phyloP scores from a whole-genome alignment of 1,284 basidiomycete genomes.

The Violaceomyces palustris region DNA sequence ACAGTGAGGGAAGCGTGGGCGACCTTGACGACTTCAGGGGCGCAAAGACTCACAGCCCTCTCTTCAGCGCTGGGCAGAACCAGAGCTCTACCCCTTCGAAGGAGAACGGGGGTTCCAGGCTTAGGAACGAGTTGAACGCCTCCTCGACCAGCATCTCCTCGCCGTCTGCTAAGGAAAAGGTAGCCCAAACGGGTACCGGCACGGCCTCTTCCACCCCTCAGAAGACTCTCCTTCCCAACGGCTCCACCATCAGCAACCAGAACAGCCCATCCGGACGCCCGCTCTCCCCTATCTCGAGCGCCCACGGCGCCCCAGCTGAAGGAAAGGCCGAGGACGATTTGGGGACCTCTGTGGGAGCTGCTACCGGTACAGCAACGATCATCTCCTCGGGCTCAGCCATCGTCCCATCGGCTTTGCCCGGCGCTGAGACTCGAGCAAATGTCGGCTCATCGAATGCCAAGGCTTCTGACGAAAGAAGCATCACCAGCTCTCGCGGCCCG shows the following conservation, averaged over 20 bases:
- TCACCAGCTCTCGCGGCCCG: background rate
- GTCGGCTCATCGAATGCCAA: background rate
- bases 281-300: too few relatives aligned
- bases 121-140: too few relatives aligned
- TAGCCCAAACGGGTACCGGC: background rate
- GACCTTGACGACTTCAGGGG: constrained; percentile 22
- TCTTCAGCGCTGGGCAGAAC: constrained; percentile 17
- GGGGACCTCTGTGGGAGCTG: background rate
- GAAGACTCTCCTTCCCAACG: background rate
- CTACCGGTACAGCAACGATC: background rate
- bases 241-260: constrained; percentile 1
- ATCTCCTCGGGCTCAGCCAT: too few relatives aligned
- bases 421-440: too few relatives aligned
- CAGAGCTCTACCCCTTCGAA: background rate
- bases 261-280: too few relatives aligned
- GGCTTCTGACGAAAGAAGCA: background rate
- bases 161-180: too few relatives aligned
- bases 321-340: background rate
- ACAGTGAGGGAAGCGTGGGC: constrained; percentile 36
- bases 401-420: too few relatives aligned
- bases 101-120: background rate
- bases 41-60: constrained; percentile 41
- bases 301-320: background rate
- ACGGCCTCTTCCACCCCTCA: background rate
- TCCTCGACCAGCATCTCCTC: too few relatives aligned